These are phyloP conservation scores for Acanthamoeba polyphaga DNA, from an alignment of 208 protist genomes.

Conservation along the genomic window DNA sequence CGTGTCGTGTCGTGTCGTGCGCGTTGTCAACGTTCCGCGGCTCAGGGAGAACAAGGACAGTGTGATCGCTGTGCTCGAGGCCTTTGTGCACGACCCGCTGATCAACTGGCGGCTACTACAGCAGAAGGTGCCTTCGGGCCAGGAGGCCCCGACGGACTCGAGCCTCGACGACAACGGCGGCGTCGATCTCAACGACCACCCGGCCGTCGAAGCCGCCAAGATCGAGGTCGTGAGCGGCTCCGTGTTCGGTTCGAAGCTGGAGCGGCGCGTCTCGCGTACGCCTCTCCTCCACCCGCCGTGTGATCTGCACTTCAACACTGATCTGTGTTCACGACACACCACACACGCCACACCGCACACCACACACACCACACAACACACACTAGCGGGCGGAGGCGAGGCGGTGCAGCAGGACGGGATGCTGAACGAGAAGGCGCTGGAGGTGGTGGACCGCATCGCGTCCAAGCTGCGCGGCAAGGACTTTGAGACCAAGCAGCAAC, in stretches of 20 bases:
- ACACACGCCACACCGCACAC: too few species aligned
- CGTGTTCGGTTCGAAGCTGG: neutral
- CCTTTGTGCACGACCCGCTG: conserved; percentile 99
- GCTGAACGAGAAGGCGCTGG: conserved; percentile 95
- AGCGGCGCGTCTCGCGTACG: neutral
- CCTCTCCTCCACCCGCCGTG: too few species aligned
- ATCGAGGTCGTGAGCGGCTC: neutral
- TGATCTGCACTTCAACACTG: neutral
- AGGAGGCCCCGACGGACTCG: neutral
- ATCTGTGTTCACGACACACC: neutral
- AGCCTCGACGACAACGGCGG: neutral
- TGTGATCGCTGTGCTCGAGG: conserved; percentile 99
- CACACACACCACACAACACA: too few species aligned
- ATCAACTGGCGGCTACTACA: conserved; percentile 99
- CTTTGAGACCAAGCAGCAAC: conserved; percentile 89
- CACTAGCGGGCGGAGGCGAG: neutral
- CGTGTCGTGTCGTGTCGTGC: neutral
- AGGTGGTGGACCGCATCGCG: conserved; percentile 97
- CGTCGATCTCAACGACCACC: neutral
- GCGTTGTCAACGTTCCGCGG: neutral
- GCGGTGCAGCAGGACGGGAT: conserved; percentile 49
- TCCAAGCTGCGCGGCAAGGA: conserved; percentile 99
- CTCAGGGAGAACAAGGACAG: conserved; percentile 97
- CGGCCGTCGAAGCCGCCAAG: neutral
- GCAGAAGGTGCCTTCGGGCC: conserved; percentile 79